Evolutionary conservation across 176 grass and related monocot species (phyloP), one percentile per base, ranked within the genome.

Genomic region (Themeda triandra): DNA sequence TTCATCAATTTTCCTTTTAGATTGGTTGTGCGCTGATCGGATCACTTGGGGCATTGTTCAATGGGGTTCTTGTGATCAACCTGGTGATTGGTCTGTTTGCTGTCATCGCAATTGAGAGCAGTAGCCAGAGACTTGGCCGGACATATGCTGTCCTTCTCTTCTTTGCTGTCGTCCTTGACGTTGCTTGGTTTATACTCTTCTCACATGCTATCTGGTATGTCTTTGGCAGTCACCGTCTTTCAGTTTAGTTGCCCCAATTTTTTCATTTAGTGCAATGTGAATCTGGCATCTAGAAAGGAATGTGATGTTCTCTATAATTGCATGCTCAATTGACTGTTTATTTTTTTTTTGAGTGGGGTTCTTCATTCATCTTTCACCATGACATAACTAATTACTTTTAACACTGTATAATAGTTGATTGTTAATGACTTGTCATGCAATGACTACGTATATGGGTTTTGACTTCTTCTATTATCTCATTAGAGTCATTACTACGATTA

Each of bases 141-240:
- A 89, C 91, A 35, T 99, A 96, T 58, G 93, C 96, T 66, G 84
- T 84, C 77, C 93, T 99, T 84, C 96, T 99, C 67, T 94, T 96
- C 86, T 92, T 89, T 10, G 90, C 93, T 68, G 90, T 99, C 37
- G 17, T 94, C 41, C 82, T 99, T 65, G 96, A 99, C 81, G 66
- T 96, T 80, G 80, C 91, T 29, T 99, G 96, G 96, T 99, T 99
- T 86, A 89, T 99, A 72, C 90, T 99, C 80, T 99, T 99, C 89
- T 99, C 90, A 78, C 76, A 75, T 89, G 82, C 90, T 76, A 96
- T 99, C 89, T 99, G 93, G 96, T 99, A 95, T 79, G 91, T 63
- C 45, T 45, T 73, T 46, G 77, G 58, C 23, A 58, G 60, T 41
- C 13, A 79, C 41, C 73, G 45, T 83, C 10, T 51, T 74, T 83